Base-by-base conservation (phyloP, 2,329 filamentous ascomycete genomes). In the Paradendryphiella salina region DNA sequence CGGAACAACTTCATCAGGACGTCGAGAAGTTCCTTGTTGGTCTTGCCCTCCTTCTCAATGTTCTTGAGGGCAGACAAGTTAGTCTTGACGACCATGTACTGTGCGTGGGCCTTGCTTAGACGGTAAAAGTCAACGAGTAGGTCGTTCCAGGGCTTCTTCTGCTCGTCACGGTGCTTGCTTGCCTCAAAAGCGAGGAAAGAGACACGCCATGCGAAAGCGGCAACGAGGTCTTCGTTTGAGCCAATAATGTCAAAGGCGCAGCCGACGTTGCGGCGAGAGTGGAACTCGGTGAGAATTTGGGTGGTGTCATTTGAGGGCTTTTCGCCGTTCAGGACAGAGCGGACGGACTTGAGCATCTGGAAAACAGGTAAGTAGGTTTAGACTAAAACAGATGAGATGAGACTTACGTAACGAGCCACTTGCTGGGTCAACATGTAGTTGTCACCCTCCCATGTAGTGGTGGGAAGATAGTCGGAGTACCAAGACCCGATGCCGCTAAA, bases 351-450 rank as follows among this genome's bases (percentile, higher is more conserved):
- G 58, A 91, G 80, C 37, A 91, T 81, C 76, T 81, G 23, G 5
- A n/a, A 5, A 34, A 29, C 3, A 32, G 14, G 33, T 61, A 33
- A 61, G 47, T 41, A 15, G 7, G 26, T 17, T 36, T 9, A 21
- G 7, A 11, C 3, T 3, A 9, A 11, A n/a, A 21, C 5, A 7
- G 13, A 10, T 26, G 41, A 11, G 4, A 11, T 33, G 15, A 37
- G 11, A 73, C 78, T 71, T 74, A 81, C 77, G 65, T 90, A 90
- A 50, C 87, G 82, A 2, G 86, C 85, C 2, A 90, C 87, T 75
- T 91, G 88, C 71, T 91, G 88, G 8, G 86, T 89, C 52, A 91
- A 77, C 87, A 91, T 90, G 76, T 88, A 90, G 77, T 89, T 90
- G 75, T 90, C 88, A 36, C 88, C 88, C 69, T 90, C 88, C 85